Evolutionary conservation across 257 asterid species (phyloP).

Genomic region (Prunella vulgaris): DNA sequence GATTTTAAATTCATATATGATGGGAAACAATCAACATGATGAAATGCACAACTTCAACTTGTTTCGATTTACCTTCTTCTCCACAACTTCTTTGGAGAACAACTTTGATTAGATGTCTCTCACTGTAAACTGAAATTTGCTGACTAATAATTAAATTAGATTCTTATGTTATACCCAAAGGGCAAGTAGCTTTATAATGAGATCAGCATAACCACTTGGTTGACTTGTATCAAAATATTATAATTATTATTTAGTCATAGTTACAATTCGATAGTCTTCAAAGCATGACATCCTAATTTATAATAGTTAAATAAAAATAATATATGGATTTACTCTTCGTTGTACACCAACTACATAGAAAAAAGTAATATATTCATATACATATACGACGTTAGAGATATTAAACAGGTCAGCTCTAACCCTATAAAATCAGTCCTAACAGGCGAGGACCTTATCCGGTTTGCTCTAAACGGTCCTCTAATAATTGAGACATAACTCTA

Average conservation of each 20-base stretch:
- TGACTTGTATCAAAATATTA: neutral
- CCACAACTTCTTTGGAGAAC: no score
- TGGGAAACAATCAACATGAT: no score
- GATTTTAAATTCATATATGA: no score
- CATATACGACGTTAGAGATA: no score
- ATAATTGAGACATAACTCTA: no score
- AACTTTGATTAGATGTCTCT: neutral
- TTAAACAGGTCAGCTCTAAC: no score
- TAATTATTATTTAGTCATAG: neutral
- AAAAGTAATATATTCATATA: no score
- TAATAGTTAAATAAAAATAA: neutral
- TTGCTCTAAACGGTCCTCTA: no score
- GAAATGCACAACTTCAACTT: no score
- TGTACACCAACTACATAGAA: slow-evolving; percentile 9
- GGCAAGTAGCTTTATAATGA: neutral
- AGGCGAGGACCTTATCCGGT: no score
- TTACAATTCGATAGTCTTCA: neutral
- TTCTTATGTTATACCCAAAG: neutral
- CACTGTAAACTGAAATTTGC: neutral
- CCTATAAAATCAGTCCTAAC: no score
- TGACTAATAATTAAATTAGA: neutral
- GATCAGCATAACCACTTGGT: slow-evolving; percentile 8
- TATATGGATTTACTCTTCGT: neutral
- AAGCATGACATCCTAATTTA: neutral
- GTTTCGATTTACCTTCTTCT: neutral